Conservation (phyloP, 768 basidiomycete genomes). For the Phaeotremella fagi region DNA sequence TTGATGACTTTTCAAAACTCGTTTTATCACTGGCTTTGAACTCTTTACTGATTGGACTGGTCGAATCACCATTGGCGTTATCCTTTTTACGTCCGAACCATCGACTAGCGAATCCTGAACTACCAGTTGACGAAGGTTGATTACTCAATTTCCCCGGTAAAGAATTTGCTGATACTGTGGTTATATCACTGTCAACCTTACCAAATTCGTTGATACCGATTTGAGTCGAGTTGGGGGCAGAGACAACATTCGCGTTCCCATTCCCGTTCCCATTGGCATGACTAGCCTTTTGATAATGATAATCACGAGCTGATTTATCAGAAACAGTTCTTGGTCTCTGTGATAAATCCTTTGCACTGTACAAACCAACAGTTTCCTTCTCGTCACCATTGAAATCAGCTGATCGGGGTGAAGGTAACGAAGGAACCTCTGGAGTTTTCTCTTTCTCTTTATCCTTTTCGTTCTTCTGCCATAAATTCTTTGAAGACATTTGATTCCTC, state of each 20-base stretch:
- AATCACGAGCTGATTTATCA: background rate
- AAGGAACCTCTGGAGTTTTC: constrained; percentile 4
- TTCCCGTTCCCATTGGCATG: background rate
- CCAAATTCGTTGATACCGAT: constrained; percentile 1
- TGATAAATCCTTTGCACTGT: constrained; percentile 4
- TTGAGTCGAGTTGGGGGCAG: background rate
- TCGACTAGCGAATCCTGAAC: background rate
- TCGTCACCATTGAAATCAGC: background rate
- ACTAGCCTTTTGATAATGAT: background rate
- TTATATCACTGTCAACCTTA: background rate
- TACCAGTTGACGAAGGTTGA: background rate
- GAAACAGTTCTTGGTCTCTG: background rate
- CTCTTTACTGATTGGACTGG: background rate
- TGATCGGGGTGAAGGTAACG: background rate
- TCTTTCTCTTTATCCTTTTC: constrained; percentile 8
- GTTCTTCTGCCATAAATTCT: constrained; percentile 19
- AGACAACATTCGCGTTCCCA: background rate
- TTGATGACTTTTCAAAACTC: background rate
- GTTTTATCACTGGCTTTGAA: background rate
- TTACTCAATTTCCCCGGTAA: background rate
- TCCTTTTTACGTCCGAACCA: background rate
- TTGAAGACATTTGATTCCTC: constrained; percentile 17
- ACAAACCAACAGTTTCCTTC: constrained; percentile 15
- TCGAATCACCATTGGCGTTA: too few species aligned
- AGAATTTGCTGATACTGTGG: background rate